Conservation (phyloP, 192 early-diverging fungal genomes). For the Allomyces arbusculus region DNA sequence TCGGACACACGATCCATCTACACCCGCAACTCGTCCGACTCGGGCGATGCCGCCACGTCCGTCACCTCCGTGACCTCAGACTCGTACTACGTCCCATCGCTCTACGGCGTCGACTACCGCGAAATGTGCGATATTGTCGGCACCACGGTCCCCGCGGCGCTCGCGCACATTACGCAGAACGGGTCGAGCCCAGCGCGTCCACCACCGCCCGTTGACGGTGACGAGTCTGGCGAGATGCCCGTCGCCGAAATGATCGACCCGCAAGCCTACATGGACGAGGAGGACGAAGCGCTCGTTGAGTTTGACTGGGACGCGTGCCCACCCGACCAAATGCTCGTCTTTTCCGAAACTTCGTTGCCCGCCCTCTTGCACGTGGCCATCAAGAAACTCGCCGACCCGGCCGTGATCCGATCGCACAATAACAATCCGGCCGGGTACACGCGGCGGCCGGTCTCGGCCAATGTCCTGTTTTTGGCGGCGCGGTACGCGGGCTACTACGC, state of each 20-base stretch:
- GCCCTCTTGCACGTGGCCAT: constrained; percentile 54
- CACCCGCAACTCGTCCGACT: neutral
- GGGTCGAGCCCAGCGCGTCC: neutral
- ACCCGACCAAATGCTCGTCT: constrained; percentile 93
- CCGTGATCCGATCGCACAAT: constrained; percentile 5
- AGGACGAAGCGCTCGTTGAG: constrained; percentile 12
- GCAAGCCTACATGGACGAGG: constrained; percentile 18
- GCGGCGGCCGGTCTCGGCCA: constrained; percentile 47
- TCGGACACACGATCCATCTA: neutral
- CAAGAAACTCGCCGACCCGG: constrained; percentile 4
- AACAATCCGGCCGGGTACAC: constrained; percentile 39
- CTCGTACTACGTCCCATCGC: neutral
- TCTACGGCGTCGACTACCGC: neutral
- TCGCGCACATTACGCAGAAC: neutral
- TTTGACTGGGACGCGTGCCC: constrained; percentile 67
- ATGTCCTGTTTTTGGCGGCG: constrained; percentile 69
- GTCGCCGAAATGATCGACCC: constrained; percentile 5
- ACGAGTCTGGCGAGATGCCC: neutral
- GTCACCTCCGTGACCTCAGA: neutral
- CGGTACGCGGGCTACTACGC: constrained; percentile 72
- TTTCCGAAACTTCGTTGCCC: constrained; percentile 46
- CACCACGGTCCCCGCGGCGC: neutral
- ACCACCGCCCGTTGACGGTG: neutral
- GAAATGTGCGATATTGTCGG: neutral
- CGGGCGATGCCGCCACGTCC: neutral